Evolutionary conservation across 257 asterid species (phyloP), one percentile per base, ranked within the genome.

Genomic region (Fraxinus excelsior): DNA sequence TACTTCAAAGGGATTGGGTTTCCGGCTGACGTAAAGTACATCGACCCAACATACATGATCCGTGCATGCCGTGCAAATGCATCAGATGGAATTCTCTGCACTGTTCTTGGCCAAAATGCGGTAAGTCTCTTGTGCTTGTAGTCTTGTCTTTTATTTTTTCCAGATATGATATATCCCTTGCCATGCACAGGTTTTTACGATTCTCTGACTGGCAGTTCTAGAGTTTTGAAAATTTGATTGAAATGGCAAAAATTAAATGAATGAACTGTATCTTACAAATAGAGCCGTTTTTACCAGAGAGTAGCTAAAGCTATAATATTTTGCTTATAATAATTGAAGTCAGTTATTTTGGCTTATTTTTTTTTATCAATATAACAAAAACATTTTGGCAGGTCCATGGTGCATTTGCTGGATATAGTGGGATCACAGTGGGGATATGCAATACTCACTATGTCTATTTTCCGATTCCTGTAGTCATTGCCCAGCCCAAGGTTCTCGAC

Each of bases 31-130:
- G 96, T 91, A 77, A 95, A 95, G 80, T 95, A 91, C 86, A 95
- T 95, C 12, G 98, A 95, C 85, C 99, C 99, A 18, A 93, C 98
- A 64, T 95, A 93, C 83, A 95, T 95, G 98, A 93, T 95, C 82
- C 97, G 99, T 31, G 99, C 99, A 67, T 91, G 99, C 81, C 97
- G 97, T 80, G 99, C 99, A 83, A 95, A 93, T 83, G 99, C 98
- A 75, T 93, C 99, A 4, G 98, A 95, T 83, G 97, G 96, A 80
- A 91, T 95, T 80, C 93, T 95, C 69, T 95, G 98, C 86, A 90
- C 99, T 2, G 96, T 95, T 71, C 97, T 95, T 76, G 98, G 97
- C 70, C 99, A 95, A 93, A 95, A 95, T 84, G 99, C 98, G 71
- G 99, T 93, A 91, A 87, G 97, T 80, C 67, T 68, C 58, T 58